Evolutionary conservation across 2,329 filamentous ascomycete genomes (phyloP), one percentile per base, ranked within the genome.

Genomic region (Colletotrichum tropicicola): DNA sequence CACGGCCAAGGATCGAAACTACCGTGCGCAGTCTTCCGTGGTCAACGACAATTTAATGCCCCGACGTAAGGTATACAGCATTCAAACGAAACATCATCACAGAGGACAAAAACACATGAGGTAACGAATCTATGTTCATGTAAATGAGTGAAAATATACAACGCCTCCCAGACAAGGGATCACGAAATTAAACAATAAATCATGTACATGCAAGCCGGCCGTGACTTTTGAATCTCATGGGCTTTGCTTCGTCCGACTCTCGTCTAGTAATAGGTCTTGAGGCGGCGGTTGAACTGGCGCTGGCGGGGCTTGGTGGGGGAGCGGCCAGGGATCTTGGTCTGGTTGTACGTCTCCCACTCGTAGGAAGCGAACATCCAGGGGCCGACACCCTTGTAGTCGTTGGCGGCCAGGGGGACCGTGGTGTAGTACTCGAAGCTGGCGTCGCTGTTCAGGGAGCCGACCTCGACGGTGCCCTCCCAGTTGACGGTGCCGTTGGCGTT

Each of bases 391-490:
- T 69, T 69, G 62, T 65, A 69, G 56, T 70, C 67, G 57, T 70
- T 68, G 45, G 54, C 48, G 41, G 56, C 49, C 12, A 65, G 59
- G 32, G 35, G 27, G 7, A 65, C 49, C 12, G 21, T 17, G 37
- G 19, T 65, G 62, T 65, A 65, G 62, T 65, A 65, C 73, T 84
- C 79, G 68, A 84, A 87, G n/a, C 77, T 79, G 5, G 80, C 85
- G 68, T 83, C 76, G 13, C 80, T 80, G 68, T 77, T 80, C 66
- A 87, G 70, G 57, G 81, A 85, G 55, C 85, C 84, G 15, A 87
- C 84, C 49, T 78, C 73, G 2, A 87, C 85, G 0, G 85, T 87
- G 2, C 83, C 83, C 66, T 84, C 80, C 74, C 79, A 86, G 58
- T 78, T 79, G 52, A 86, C 67, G 1, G 83, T 85, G 0, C 81